Percentiles rank a stretch among this genome's conserved stretches.
Evolutionary conservation across 2,329 filamentous ascomycete genomes (phyloP).

Genomic region (Basipetospora chlamydospora): DNA sequence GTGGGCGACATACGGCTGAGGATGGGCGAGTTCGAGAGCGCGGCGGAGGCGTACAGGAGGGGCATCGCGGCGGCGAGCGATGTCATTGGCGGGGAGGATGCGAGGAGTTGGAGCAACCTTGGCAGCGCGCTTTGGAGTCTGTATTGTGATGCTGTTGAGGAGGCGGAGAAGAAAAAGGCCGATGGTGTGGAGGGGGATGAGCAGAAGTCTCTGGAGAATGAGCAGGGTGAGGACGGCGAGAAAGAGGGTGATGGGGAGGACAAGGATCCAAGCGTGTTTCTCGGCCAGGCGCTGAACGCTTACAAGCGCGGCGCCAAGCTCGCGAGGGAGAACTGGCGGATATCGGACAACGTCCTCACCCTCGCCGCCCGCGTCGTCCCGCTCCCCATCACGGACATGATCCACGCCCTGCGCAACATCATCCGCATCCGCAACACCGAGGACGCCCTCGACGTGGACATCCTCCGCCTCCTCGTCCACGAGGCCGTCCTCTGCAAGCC

Average conservation of each 20-base stretch:
- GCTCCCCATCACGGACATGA: slow-evolving; percentile 58
- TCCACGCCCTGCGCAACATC: slow-evolving; percentile 60
- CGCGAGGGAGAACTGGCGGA: slow-evolving; percentile 75
- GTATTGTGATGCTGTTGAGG: slow-evolving; percentile 37
- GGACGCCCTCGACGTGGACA: slow-evolving; percentile 57
- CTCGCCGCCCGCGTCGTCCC: slow-evolving; percentile 67
- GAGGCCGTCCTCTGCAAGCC: slow-evolving; percentile 43
- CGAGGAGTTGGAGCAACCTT: slow-evolving; percentile 88
- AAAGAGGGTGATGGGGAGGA: slow-evolving; percentile 13
- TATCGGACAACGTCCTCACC: slow-evolving; percentile 94
- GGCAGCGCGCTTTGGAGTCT: slow-evolving; percentile 67
- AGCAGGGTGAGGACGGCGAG: slow-evolving; percentile 8
- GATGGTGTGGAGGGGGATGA: slow-evolving; percentile 17
- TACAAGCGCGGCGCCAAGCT: slow-evolving; percentile 77
- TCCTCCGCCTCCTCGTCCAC: slow-evolving; percentile 58
- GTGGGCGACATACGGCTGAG: slow-evolving; percentile 79
- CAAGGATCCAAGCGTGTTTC: slow-evolving; percentile 42
- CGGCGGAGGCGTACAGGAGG: slow-evolving; percentile 69
- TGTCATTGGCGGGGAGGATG: slow-evolving; percentile 67
- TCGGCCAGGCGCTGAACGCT: slow-evolving; percentile 64
- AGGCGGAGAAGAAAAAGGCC: slow-evolving; percentile 10
- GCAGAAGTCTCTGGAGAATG: slow-evolving; percentile 10
- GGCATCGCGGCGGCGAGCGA: slow-evolving; percentile 52
- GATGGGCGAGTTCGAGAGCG: slow-evolving; percentile 59
- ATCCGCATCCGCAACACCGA: slow-evolving; percentile 69